These are phyloP conservation scores for Boechera divaricarpa DNA, from an alignment of 345 rosid species.

Conservation along the genomic window DNA sequence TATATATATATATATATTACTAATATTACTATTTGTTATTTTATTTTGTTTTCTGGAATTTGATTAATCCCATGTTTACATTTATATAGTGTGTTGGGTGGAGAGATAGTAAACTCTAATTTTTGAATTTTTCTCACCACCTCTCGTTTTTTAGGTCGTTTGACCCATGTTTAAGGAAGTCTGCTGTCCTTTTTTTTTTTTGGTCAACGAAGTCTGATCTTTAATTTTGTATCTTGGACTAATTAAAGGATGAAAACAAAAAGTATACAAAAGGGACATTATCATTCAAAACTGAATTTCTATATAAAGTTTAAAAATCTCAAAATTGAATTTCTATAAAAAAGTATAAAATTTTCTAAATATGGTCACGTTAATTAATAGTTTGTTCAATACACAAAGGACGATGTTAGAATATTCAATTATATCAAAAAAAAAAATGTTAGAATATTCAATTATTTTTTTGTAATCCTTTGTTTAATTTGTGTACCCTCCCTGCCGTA, in stretches of 20 bases:
- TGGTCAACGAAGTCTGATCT: no score
- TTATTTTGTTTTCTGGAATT: conserved; percentile 27
- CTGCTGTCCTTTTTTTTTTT: neutral
- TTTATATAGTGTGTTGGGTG: conserved; percentile 22
- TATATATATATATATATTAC: no score
- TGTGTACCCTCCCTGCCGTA: neutral
- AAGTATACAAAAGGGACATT: neutral
- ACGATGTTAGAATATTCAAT: neutral
- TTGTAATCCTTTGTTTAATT: neutral
- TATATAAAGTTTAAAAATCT: neutral
- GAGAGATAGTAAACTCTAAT: conserved; percentile 6
- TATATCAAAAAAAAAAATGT: no score
- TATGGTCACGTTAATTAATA: neutral
- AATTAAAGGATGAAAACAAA: neutral
- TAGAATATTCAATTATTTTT: neutral
- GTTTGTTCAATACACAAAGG: neutral
- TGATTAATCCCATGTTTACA: neutral
- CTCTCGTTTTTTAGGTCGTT: conserved; percentile 37
- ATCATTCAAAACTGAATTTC: neutral
- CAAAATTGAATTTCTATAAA: neutral
- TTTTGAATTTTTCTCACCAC: conserved; percentile 19
- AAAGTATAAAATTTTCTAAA: neutral
- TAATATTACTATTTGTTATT: conserved; percentile 24
- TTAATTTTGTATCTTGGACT: conserved; percentile 11
- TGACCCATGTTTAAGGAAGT: conserved; percentile 1